Evolutionary conservation across 2,329 filamentous ascomycete genomes (phyloP).

Genomic region (Cytospora piceicola): DNA sequence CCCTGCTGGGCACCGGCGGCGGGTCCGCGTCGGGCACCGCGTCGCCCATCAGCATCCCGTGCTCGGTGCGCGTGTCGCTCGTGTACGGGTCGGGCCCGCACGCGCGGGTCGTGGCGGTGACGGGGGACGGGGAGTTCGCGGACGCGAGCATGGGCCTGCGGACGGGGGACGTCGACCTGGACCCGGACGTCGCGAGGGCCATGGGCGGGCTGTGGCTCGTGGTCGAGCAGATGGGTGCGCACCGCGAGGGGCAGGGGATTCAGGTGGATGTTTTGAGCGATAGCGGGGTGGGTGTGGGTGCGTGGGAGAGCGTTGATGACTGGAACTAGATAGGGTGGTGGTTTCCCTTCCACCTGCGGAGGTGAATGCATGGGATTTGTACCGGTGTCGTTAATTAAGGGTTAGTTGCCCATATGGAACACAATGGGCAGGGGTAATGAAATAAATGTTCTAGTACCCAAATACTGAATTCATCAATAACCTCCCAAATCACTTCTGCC

Average conservation of each 20-base stretch:
- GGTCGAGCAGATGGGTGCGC: slow-evolving; percentile 73
- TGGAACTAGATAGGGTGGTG: background rate
- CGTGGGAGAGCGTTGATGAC: slow-evolving; percentile 41
- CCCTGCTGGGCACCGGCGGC: background rate
- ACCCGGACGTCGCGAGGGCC: slow-evolving; percentile 59
- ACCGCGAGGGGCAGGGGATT: slow-evolving; percentile 45
- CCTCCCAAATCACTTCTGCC: background rate
- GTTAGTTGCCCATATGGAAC: background rate
- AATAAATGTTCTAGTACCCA: background rate
- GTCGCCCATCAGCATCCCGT: slow-evolving; percentile 32
- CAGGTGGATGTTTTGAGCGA: slow-evolving; percentile 45
- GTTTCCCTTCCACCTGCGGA: background rate
- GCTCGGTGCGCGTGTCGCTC: slow-evolving; percentile 68
- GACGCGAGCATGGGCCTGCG: slow-evolving; percentile 69
- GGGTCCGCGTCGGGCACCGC: slow-evolving; percentile 33
- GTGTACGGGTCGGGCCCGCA: slow-evolving; percentile 74
- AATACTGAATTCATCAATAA: background rate
- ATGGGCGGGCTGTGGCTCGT: slow-evolving; percentile 74
- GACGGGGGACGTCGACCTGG: slow-evolving; percentile 75
- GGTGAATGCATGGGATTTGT: background rate
- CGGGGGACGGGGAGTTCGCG: slow-evolving; percentile 73
- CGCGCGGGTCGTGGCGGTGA: slow-evolving; percentile 65
- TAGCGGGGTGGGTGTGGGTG: slow-evolving; percentile 41
- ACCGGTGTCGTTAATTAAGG: background rate
- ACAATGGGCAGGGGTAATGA: background rate